Evolutionary conservation across 225 moss, liverwort and hornwort genomes (phyloP).

Genomic region (Physcomitrium patens): DNA sequence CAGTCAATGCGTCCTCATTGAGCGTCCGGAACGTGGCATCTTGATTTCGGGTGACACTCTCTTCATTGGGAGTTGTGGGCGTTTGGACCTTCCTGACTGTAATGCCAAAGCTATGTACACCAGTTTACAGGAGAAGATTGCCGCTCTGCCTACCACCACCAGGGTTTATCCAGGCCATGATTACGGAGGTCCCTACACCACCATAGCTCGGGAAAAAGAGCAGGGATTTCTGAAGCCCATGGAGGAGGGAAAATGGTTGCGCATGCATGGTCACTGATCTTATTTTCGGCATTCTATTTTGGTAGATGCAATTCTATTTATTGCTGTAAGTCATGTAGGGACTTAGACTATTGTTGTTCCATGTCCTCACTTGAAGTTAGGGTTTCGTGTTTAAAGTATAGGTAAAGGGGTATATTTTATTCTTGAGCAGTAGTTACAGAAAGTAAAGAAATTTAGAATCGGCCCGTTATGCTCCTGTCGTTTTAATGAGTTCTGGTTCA

Average conservation of each 20-base stretch:
- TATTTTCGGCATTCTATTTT: background rate
- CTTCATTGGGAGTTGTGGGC: slow-evolving; percentile 95
- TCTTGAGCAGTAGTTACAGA: slow-evolving; percentile 11
- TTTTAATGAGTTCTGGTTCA: slow-evolving; percentile 4
- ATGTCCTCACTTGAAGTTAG: slow-evolving; percentile 2
- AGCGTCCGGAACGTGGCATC: slow-evolving; percentile 51
- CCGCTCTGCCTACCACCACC: slow-evolving; percentile 73
- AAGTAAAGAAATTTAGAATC: slow-evolving; percentile 21
- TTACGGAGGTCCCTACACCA: slow-evolving; percentile 87
- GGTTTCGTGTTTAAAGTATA: slow-evolving; percentile 9
- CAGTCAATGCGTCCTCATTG: slow-evolving; percentile 91
- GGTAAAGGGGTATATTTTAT: slow-evolving; percentile 32
- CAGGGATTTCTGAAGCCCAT: slow-evolving; percentile 74
- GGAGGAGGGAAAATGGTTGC: slow-evolving; percentile 78
- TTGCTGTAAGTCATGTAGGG: slow-evolving; percentile 11
- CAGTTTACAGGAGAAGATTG: slow-evolving; percentile 94
- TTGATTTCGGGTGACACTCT: slow-evolving; percentile 89
- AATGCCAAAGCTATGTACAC: slow-evolving; percentile 88
- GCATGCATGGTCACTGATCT: slow-evolving; percentile 55
- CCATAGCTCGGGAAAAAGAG: slow-evolving; percentile 78
- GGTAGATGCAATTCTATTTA: slow-evolving; percentile 31
- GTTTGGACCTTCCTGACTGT: slow-evolving; percentile 96
- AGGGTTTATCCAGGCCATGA: slow-evolving; percentile 98
- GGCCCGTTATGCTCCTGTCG: background rate
- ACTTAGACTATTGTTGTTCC: slow-evolving; percentile 11